Evolutionary conservation across 768 basidiomycete species (phyloP).

Genomic region (Xerocomus brunneocitrinus): DNA sequence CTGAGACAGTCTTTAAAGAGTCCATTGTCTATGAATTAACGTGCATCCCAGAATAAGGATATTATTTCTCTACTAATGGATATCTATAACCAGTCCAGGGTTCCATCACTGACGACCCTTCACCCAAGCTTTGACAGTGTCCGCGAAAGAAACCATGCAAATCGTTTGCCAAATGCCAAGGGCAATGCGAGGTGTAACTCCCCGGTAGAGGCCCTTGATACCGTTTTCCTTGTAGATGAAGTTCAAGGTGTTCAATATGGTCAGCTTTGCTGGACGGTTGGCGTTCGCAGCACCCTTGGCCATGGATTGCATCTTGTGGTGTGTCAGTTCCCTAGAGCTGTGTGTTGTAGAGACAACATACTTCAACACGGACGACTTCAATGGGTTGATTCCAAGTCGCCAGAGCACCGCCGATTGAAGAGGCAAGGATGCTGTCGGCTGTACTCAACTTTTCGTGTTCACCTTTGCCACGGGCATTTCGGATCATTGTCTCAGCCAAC

Average conservation of each 20-base stretch:
- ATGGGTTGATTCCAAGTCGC: conserved; percentile 99
- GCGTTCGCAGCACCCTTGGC: conserved; percentile 66
- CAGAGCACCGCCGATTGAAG: conserved; percentile 87
- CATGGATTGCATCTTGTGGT: conserved; percentile 95
- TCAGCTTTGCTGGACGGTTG: conserved; percentile 87
- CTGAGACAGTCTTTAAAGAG: neutral
- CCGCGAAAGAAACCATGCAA: conserved; percentile 98
- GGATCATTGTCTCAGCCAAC: conserved; percentile 78
- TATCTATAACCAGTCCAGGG: conserved; percentile 1
- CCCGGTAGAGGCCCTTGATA: conserved; percentile 93
- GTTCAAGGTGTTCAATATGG: conserved; percentile 84
- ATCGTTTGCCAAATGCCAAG: conserved; percentile 96
- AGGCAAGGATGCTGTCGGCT: conserved; percentile 83
- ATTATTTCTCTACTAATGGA: conserved; percentile 21
- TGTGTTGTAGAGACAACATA: conserved; percentile 25
- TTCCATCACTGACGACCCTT: conserved; percentile 35
- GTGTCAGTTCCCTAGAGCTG: conserved; percentile 1
- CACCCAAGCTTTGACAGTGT: conserved; percentile 90
- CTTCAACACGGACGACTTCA: conserved; percentile 95
- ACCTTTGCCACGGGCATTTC: conserved; percentile 69
- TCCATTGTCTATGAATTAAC: neutral
- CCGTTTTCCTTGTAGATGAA: conserved; percentile 98
- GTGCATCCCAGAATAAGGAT: conserved; percentile 14
- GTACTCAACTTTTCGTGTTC: conserved; percentile 72
- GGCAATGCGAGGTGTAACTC: conserved; percentile 94